These are phyloP conservation scores for Tanozyma kutaoensis DNA, from an alignment of 805 yeast species.

Conservation along the genomic window DNA sequence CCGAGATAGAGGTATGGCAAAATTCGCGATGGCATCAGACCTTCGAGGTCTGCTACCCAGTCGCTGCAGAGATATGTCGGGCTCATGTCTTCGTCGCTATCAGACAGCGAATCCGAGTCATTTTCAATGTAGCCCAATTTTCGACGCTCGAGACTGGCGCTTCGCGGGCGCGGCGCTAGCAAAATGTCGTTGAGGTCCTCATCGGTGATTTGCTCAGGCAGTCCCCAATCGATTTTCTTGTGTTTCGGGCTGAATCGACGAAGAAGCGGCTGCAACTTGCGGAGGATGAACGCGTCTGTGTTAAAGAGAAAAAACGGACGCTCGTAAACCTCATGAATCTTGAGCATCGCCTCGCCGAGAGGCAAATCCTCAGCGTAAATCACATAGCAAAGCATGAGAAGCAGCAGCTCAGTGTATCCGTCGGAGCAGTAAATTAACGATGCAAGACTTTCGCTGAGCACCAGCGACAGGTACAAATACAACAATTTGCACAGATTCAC, in stretches of 20 bases:
- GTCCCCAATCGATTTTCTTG: constrained; percentile 13
- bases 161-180: constrained; percentile 6
- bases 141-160: constrained; percentile 2
- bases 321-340: constrained; percentile 47
- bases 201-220: constrained; percentile 14
- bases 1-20: constrained; percentile 80
- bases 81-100: constrained; percentile 3
- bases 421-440: constrained; percentile 68
- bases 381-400: constrained; percentile 56
- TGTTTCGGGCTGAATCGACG: constrained; percentile 43
- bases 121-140: constrained; percentile 16
- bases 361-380: constrained; percentile 53
- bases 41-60: constrained; percentile 33
- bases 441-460: constrained; percentile 20
- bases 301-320: constrained; percentile 80
- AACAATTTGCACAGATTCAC: constrained; percentile 60
- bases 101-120: constrained; percentile 8
- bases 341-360: constrained; percentile 52
- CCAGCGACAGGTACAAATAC: constrained; percentile 22
- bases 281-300: constrained; percentile 55
- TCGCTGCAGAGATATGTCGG: constrained; percentile 3
- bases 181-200: constrained; percentile 22
- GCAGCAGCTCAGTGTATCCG: constrained; percentile 85
- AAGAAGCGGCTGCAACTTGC: constrained; percentile 51
- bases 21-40: constrained; percentile 76